A percentile compares a stretch with the other conserved stretches of the same genome.
Evolutionary conservation across 1,284 basidiomycete genomes (phyloP).

Genomic region (Trichosporon coremiiforme): DNA sequence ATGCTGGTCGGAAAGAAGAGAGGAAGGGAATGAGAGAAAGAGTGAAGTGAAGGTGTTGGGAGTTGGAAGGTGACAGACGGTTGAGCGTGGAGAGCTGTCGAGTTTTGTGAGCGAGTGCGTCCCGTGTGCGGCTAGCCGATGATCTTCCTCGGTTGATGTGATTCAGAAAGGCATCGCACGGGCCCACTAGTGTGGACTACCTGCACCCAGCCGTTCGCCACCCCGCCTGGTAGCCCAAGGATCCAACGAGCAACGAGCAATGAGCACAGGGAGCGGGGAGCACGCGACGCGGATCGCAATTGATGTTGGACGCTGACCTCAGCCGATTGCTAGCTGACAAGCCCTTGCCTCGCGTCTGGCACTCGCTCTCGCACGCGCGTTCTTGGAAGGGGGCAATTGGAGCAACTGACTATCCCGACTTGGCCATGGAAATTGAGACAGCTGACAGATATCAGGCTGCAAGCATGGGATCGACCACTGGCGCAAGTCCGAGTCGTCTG

Average conservation of each 20-base stretch:
- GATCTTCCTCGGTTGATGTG: slow-evolving; percentile 2
- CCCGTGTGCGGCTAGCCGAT: background rate
- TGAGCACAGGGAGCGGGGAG: background rate
- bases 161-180: slow-evolving; percentile 10
- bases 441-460: background rate
- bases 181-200: background rate
- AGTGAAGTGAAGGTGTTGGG: background rate
- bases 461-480: background rate
- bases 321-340: background rate
- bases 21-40: background rate
- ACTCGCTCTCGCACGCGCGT: background rate
- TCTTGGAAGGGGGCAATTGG: no score
- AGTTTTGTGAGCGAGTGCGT: background rate
- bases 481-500: background rate
- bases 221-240: background rate
- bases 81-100: background rate
- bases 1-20: background rate
- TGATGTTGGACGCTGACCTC: background rate
- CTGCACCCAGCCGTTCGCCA: background rate
- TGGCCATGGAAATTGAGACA: background rate
- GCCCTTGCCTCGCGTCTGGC: no score
- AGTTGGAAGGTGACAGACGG: background rate
- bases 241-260: background rate
- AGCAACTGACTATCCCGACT: background rate
- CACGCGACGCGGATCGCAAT: background rate